Percentiles rank a stretch among this genome's conserved stretches.
These are phyloP conservation scores for Monotropa hypopitys DNA, from an alignment of 179 eudicot species.

Conservation along the genomic window DNA sequence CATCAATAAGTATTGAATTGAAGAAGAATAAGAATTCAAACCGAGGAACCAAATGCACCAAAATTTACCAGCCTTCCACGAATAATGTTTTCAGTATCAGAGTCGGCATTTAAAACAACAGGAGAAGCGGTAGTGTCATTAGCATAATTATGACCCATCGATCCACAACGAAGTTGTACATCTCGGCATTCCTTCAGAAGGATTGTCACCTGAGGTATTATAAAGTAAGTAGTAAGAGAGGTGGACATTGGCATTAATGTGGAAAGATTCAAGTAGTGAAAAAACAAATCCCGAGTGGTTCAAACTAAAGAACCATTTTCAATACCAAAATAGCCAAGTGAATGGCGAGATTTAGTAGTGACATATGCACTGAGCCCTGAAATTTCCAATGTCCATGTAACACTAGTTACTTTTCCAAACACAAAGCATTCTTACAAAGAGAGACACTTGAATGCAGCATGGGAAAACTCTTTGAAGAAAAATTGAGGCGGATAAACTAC, in stretches of 20 bases:
- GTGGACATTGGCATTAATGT: not conserved
- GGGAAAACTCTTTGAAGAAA: not conserved
- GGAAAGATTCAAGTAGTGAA: not conserved
- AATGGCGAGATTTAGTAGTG: not conserved
- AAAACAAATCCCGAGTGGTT: not conserved
- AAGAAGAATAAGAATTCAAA: not conserved
- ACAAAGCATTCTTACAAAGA: not conserved
- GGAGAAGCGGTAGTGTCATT: conserved; percentile 19
- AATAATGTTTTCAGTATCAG: conserved; percentile 46
- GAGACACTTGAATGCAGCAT: not conserved
- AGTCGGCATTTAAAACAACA: conserved; percentile 22
- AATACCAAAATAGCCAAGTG: not conserved
- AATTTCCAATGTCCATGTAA: not conserved
- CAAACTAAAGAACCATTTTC: not conserved
- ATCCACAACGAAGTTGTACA: conserved; percentile 82
- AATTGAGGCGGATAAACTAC: not conserved
- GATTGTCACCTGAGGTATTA: conserved; percentile 42
- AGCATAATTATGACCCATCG: conserved; percentile 22
- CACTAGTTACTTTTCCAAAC: not conserved
- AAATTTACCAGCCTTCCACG: conserved; percentile 51
- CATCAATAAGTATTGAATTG: not conserved
- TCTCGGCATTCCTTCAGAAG: conserved; percentile 93
- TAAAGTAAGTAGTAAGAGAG: not conserved
- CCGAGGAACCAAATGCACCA: not conserved
- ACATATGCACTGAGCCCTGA: not conserved